phyloP scores from a whole-genome alignment of 305 asterid genomes.

The Solanum aculeatissimum region DNA sequence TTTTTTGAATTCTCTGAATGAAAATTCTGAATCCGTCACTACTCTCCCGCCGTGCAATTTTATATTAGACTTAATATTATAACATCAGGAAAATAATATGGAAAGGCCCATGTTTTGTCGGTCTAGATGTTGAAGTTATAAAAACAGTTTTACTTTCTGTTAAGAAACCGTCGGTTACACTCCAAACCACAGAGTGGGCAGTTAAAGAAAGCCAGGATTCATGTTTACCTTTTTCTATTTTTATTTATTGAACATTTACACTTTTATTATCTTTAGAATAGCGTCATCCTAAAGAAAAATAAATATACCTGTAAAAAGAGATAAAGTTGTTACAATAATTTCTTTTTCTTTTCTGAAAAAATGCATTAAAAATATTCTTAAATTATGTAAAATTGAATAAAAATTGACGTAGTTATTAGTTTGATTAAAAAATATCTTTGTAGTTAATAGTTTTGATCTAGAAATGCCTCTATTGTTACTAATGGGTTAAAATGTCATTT shows the following conservation, averaged over 20 bases:
- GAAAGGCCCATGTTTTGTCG: background rate
- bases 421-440: no score
- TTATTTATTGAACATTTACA: background rate
- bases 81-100: no score
- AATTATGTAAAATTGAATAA: no score
- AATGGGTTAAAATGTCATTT: no score
- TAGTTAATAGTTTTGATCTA: no score
- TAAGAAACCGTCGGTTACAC: background rate
- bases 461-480: no score
- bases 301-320: background rate
- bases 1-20: no score
- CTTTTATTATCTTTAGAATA: background rate
- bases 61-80: no score
- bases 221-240: background rate
- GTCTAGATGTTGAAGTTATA: background rate
- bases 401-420: no score
- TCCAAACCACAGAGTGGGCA: background rate
- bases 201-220: background rate
- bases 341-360: background rate
- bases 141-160: background rate
- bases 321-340: background rate
- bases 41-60: no score
- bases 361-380: no score
- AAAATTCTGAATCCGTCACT: no score
- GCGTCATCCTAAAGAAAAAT: background rate